These are phyloP conservation scores for Oldenlandia corymbosa DNA, from an alignment of 257 asterid species.

Conservation along the genomic window DNA sequence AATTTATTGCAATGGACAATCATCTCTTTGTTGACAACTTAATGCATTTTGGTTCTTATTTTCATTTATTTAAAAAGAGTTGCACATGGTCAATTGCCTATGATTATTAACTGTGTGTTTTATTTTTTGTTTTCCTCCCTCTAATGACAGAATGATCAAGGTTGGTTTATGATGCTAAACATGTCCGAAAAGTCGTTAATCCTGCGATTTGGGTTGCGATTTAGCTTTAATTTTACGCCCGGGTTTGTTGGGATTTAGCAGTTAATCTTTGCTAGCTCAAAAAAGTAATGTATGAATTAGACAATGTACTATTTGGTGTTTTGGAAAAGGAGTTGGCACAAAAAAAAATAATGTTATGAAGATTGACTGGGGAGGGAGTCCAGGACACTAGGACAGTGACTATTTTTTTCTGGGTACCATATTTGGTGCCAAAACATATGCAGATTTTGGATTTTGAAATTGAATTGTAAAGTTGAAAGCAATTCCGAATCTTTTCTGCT, in stretches of 20 bases:
- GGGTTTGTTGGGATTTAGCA: not conserved
- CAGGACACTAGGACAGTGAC: too few species aligned
- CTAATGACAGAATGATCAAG: not conserved
- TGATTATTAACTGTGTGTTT: too few species aligned
- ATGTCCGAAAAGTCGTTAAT: not conserved
- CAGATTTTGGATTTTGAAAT: not conserved
- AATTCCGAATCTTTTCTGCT: not conserved
- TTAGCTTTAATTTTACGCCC: not conserved
- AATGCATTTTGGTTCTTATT: too few species aligned
- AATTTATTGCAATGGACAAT: constrained; percentile 8
- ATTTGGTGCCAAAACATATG: not conserved
- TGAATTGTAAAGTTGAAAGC: not conserved
- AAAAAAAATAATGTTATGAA: not conserved
- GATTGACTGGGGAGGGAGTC: not conserved
- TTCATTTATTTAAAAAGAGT: not conserved
- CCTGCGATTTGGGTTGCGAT: not conserved
- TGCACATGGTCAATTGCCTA: not conserved
- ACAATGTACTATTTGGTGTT: constrained; percentile 7
- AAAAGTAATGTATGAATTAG: constrained; percentile 12
- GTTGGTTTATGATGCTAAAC: not conserved
- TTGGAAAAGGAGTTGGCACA: not conserved
- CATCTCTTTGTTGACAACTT: constrained; percentile 1
- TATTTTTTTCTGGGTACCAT: too few species aligned
- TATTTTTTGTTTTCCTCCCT: too few species aligned
- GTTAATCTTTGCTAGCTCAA: not conserved